Conservation (phyloP, 2,329 filamentous ascomycete species). For the Karstenula rhodostoma region DNA sequence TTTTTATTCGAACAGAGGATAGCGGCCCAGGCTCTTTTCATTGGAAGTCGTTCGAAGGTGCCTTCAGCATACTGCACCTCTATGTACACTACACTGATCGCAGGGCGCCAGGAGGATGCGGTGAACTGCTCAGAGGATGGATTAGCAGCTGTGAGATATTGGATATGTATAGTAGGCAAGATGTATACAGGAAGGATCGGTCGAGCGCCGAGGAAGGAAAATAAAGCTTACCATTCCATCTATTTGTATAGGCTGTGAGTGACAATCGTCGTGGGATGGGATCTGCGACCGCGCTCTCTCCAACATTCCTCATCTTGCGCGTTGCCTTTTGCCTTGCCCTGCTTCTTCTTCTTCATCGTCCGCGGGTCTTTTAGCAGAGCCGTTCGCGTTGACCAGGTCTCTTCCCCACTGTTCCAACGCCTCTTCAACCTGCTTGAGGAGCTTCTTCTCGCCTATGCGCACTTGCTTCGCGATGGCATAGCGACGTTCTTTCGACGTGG, state of each 20-base stretch:
- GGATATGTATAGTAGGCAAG: conserved; percentile 24
- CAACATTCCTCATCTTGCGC: conserved; percentile 22
- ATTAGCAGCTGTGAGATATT: conserved; percentile 21
- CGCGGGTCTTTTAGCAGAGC: conserved; percentile 33
- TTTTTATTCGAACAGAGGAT: conserved; percentile 29
- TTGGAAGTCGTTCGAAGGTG: background rate
- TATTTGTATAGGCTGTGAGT: conserved; percentile 6
- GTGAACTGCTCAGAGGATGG: background rate
- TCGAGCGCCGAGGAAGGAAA: conserved; percentile 18
- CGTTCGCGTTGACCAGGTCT: conserved; percentile 27
- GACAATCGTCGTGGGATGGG: no score
- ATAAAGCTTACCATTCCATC: conserved; percentile 23
- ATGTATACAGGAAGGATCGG: background rate
- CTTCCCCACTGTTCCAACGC: conserved; percentile 41
- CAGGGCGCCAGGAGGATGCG: background rate
- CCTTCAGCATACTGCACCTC: conserved; percentile 1
- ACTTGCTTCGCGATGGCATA: conserved; percentile 70
- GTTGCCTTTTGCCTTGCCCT: conserved; percentile 37
- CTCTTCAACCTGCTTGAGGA: conserved; percentile 64
- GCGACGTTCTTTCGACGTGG: conserved; percentile 33
- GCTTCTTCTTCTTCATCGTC: conserved; percentile 39
- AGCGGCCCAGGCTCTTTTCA: conserved; percentile 12
- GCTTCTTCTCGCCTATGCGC: conserved; percentile 74
- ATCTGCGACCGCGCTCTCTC: background rate
- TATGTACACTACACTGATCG: conserved; percentile 18